These are phyloP conservation scores for Lipomyces yamadae DNA, from an alignment of 805 yeast species.

Conservation along the genomic window DNA sequence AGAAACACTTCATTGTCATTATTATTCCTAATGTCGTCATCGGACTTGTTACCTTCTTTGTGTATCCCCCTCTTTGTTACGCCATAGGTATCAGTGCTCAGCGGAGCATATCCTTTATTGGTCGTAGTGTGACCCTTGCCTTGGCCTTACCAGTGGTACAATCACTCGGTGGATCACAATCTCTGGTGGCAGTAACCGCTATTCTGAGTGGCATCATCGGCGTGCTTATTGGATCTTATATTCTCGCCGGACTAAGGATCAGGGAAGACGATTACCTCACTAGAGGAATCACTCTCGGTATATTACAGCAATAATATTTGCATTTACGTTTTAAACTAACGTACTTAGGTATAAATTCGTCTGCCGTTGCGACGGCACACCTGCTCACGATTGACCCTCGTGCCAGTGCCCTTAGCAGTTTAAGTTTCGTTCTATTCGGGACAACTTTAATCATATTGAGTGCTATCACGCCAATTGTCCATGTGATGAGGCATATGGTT, in stretches of 20 bases:
- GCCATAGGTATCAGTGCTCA: slow-evolving; percentile 64
- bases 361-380: slow-evolving; percentile 83
- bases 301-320: not conserved
- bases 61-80: slow-evolving; percentile 72
- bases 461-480: slow-evolving; percentile 61
- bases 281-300: slow-evolving; percentile 69
- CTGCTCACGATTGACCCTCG: slow-evolving; percentile 70
- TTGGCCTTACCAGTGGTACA: slow-evolving; percentile 74
- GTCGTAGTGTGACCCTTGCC: slow-evolving; percentile 78
- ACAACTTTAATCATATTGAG: slow-evolving; percentile 72
- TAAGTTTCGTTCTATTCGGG: slow-evolving; percentile 74
- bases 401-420: slow-evolving; percentile 77
- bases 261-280: slow-evolving; percentile 70
- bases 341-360: slow-evolving; percentile 63
- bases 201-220: slow-evolving; percentile 78
- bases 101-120: slow-evolving; percentile 74
- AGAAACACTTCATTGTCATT: slow-evolving; percentile 61
- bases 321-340: not conserved
- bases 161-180: slow-evolving; percentile 69
- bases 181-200: slow-evolving; percentile 78
- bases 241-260: slow-evolving; percentile 55
- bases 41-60: slow-evolving; percentile 62
- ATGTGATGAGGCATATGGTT: slow-evolving; percentile 54
- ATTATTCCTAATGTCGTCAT: slow-evolving; percentile 63
- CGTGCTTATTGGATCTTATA: slow-evolving; percentile 66